Evolutionary conservation across 768 basidiomycete genomes (phyloP), one percentile per base, ranked within the genome.

Genomic region (Guyanaporus albipodus): DNA sequence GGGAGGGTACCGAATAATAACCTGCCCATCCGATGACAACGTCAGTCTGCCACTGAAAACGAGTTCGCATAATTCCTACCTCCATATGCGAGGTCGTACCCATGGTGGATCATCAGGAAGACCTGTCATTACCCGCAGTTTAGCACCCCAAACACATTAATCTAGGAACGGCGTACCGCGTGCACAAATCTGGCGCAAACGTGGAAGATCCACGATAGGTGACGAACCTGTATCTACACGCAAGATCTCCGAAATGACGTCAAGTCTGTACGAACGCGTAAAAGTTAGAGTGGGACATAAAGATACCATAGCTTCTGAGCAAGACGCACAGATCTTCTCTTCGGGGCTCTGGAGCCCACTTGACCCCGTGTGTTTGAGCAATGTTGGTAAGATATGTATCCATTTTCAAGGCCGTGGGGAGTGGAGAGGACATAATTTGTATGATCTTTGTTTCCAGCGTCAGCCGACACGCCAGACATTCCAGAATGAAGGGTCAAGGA

Each of bases 1-100:
- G 87, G 78, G 26, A 87, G 69, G 4, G 77, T 75, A 19, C 83
- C 82, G 42, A 89, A 72, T 40, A 88, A 68, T 23, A 89, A 56
- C 57, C 84, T 87, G 24, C 1, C 18, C 42, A 37, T 38, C 40
- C 17, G 32, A 44, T 23, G 36, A 29, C 21, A 28, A 52, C 22
- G 36, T 50, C 44, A 52, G 33, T 48, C n/a, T 35, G 23, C 23
- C 37, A 48, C 45, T 24, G 12, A 27, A 14, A 46, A 35, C 27
- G 3, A 6, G 31, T 15, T 32, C 12, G 14, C 8, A 28, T 22
- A 27, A 21, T n/a, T 22, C 82, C 61, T 51, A 86, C 87, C 79
- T 86, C 87, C 87, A 90, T 56, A 86, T 72, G 34, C 84, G 74
- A 23, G 87, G 84, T 33, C 87, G 76, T 52, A 89, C 70, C 85